Evolutionary conservation across 1,284 basidiomycete species (phyloP).

Genomic region (Coniferiporia sulphurascens): DNA sequence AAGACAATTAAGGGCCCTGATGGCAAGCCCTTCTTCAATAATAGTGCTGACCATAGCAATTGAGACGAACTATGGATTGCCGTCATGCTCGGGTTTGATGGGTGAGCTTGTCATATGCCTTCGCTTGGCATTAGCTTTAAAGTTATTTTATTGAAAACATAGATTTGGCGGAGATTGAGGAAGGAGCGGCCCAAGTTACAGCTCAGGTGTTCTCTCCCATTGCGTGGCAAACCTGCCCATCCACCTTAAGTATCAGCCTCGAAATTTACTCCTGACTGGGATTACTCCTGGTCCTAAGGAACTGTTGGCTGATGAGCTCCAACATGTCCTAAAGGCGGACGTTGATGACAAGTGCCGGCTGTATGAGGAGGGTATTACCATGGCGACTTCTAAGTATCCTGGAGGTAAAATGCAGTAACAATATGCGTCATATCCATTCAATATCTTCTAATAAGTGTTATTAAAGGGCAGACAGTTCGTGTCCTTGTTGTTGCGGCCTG

Average conservation of each 20-base stretch:
- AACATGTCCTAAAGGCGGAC: constrained; percentile 2
- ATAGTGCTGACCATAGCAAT: background rate
- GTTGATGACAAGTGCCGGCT: constrained; percentile 1
- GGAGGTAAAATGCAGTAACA: background rate
- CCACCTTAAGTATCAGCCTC: constrained; percentile 10
- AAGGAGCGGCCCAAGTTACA: constrained; percentile 6
- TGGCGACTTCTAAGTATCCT: background rate
- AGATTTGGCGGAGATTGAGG: constrained; percentile 4
- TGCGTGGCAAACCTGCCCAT: constrained; percentile 4
- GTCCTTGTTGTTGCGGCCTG: constrained; percentile 9
- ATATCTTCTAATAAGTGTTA: background rate
- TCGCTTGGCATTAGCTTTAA: background rate
- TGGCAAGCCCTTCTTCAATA: constrained; percentile 16
- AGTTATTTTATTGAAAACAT: background rate
- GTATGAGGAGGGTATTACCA: background rate
- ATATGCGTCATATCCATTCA: background rate
- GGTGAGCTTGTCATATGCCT: constrained; percentile 4
- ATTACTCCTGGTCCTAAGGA: constrained; percentile 19
- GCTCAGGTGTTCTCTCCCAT: constrained; percentile 11
- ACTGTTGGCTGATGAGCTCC: constrained; percentile 13
- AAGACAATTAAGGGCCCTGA: constrained; percentile 11
- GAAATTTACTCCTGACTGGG: constrained; percentile 14
- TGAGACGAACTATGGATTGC: constrained; percentile 10
- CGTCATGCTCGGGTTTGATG: constrained; percentile 11
- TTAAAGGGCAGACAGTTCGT: background rate